Percentiles rank a stretch among this genome's conserved stretches.
Conservation (phyloP, 2,329 filamentous ascomycete genomes). For the Aspergillus neoniger region DNA sequence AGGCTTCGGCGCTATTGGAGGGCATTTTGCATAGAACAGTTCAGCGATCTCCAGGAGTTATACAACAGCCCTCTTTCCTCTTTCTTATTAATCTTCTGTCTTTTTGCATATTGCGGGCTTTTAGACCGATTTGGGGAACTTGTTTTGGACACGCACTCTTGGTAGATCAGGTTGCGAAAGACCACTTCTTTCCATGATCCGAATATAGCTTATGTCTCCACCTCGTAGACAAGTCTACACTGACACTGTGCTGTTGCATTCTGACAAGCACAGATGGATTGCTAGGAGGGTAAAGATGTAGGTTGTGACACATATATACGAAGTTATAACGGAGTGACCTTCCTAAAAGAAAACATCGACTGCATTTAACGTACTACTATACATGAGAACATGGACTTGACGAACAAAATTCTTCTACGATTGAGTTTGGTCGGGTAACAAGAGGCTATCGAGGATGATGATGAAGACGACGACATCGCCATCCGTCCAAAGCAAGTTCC, state of each 20-base stretch:
- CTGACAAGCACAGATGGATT: no score
- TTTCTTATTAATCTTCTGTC: conserved; percentile 3
- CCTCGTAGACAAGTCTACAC: no score
- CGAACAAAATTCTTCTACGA: background rate
- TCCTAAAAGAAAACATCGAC: background rate
- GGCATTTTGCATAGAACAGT: conserved; percentile 27
- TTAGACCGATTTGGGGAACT: conserved; percentile 13
- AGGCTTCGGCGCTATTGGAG: conserved; percentile 14
- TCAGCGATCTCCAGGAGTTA: conserved; percentile 19
- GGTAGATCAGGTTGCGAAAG: background rate
- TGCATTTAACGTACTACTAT: background rate
- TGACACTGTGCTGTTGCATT: no score
- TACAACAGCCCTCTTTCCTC: conserved; percentile 10
- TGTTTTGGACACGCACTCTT: background rate
- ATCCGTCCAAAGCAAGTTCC: background rate
- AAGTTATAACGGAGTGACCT: no score
- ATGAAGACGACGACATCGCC: background rate
- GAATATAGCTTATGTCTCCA: background rate
- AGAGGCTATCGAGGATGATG: no score
- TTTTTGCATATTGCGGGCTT: conserved; percentile 15
- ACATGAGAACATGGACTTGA: background rate
- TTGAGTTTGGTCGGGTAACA: background rate
- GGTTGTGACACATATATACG: no score
- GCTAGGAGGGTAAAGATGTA: no score
- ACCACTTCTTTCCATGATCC: background rate